Base-by-base conservation (phyloP, 2,329 filamentous ascomycete species). In the Metarhizium rileyi region DNA sequence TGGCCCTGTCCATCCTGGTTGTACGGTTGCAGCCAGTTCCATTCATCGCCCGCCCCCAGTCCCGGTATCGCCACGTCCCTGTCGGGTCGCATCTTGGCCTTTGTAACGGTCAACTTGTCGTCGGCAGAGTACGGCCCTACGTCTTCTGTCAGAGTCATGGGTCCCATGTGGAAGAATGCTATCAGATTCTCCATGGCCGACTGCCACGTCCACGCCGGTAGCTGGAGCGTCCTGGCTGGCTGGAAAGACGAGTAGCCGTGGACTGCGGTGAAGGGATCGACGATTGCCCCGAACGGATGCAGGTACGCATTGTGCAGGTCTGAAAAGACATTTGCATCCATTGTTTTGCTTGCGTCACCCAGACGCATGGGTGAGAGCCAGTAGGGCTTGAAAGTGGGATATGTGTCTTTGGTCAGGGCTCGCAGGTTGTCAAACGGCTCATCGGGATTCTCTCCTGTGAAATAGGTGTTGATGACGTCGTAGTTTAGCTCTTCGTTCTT, bases 101-200 rank as follows among this genome's bases (percentile, higher is more conserved):
- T 50, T 33, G 28, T 14, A 14, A 33, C 16, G 28, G 28, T 33
- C 28, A 33, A 14, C 28, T 33, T 10, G 28, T 33, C 28, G 16
- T 33, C 28, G 28, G 28, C 28, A 7, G 9, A 33, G 28, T 33
- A 33, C 28, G 28, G 12, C 28, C 28, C 28, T 33, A 54, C 50
- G 35, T 53, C 52, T 5, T 46, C 33, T 22, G 49, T 33, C 26
- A 50, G 49, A 22, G 53, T 53, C 26, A 68, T 10, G 0, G 68
- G 70, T 0, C 70, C 70, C 0, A 59, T 47, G 44, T 66, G 64
- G 53, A 70, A 70, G 47, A 72, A 72, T 0, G 68, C 67, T 0
- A 61, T 68, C 61, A 72, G 72, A 2, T 50, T 60, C 10, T 59
- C 51, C 53, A 72, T 51, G 4, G 68, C 67, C 0, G 43, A 25